Base-by-base conservation (phyloP, 371 early-diverging fungal genomes). In the Apophysomyces trapeziformis region DNA sequence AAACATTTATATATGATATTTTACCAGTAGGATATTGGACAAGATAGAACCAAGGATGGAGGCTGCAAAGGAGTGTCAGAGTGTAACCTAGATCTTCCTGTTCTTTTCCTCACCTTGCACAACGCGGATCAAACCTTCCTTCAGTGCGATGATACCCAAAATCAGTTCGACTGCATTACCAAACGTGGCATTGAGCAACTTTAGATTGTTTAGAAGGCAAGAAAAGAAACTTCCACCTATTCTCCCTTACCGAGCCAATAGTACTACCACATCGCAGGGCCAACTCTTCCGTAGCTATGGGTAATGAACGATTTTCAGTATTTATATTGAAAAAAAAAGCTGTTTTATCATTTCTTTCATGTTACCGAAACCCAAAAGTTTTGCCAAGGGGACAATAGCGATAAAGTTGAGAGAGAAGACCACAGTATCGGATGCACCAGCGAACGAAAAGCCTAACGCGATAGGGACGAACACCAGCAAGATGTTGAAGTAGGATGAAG, bases 351-450 rank as follows among this genome's bases (percentile, higher is more conserved):
- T 47, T 16, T 46, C 16, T 14, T 60, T 9, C 4, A 46, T 57
- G 63, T 69, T 74, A 82, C 83, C 74, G 46, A 79, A 76, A 41
- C 83, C 83, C n/a, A 84, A 68, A 0, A 84, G 72, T 62, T 93
- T 93, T 39, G 96, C 96, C 47, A 96, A 74, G 5, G 96, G 96
- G 37, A 98, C 80, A 60, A 98, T 93, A n/a, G 96, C 96, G 21
- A 95, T 82, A 58, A 96, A 95, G 85, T 98, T 98, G 63, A 95
- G 80, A 13, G 84, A 61, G 68, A 95, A 97, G 9, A 86, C 81
- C 8, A 85, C 71, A 39, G 87, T 83, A 21, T 84, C 82, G 5
- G 86, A 75, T 75, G 91, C 89, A 16, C 83, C 75, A n/a, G 89
- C 69, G 12, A 80, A 66, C 32, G 81, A 79, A 50, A 89, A 79